Base-by-base conservation (phyloP, 352 stramenopile species). In the Pythium plurisporium region DNA sequence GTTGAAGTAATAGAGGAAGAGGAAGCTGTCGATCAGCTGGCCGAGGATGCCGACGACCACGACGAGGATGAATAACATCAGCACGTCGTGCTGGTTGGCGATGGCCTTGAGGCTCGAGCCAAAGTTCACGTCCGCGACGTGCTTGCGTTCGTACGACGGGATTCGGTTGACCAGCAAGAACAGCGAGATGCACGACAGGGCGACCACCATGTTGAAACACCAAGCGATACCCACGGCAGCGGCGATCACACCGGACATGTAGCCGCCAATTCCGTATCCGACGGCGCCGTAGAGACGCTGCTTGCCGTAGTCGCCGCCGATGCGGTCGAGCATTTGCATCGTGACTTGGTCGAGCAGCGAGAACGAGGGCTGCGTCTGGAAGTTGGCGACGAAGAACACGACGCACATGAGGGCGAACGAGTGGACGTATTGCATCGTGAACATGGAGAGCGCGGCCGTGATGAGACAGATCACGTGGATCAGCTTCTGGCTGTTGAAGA, bases 191-290 rank as follows among this genome's bases (percentile, higher is more conserved):
- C 65, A 58, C 4, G 72, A 79, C 17, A 89, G 59, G 3, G 73
- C 72, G 19, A 89, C 64, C 48, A 86, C 72, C 79, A 89, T 81
- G 67, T 89, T 82, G 62, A 91, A 91, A 51, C 74, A 84, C 79
- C 78, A 89, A n/a, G 72, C 72, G 50, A 91, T 89, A 45, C 81
- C 81, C 22, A 78, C 77, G 19, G 70, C 69, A 1, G 69, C 73
- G 8, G 78, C 73, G 58, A 89, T 72, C 27, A 91, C 54, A 37
- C 81, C 81, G 6, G 81, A 67, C 34, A 83, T 61, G 70, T 87
- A 89, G 34, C 75, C 81, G 20, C 78, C 78, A 19, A 78, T 72
- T 25, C 81, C 81, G 55, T 82, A 91, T 23, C 81, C 81, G 23
- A 89, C 64, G 2, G 81, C 81, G 17, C 81, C 81, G 45, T 85